Percentiles rank a stretch among this genome's conserved stretches.
phyloP scores from a whole-genome alignment of 2,329 filamentous ascomycete species.

The Ceratocystis huliohia region DNA sequence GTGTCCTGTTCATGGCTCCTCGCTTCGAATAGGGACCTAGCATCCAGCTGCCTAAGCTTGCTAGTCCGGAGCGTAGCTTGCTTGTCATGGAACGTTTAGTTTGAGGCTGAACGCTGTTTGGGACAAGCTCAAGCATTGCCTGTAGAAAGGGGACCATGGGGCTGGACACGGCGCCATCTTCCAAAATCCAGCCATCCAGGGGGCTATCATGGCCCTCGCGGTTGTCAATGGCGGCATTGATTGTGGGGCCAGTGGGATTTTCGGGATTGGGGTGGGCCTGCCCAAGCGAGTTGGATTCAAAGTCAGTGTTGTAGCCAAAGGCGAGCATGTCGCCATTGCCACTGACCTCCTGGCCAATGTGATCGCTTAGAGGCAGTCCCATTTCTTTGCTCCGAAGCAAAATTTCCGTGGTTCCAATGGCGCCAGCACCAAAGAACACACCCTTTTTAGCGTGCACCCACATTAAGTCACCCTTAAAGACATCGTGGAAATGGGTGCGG shows the following conservation, averaged over 20 bases:
- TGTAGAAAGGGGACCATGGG: constrained; percentile 45
- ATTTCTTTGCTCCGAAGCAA: constrained; percentile 46
- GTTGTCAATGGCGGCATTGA: constrained; percentile 50
- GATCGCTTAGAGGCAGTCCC: constrained; percentile 45
- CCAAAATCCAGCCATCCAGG: constrained; percentile 49
- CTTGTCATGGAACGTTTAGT: constrained; percentile 30
- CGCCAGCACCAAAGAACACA: constrained; percentile 53
- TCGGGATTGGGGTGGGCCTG: constrained; percentile 36
- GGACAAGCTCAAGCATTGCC: constrained; percentile 42
- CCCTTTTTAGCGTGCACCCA: constrained; percentile 54
- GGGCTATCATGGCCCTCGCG: constrained; percentile 39
- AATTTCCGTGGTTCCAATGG: constrained; percentile 54
- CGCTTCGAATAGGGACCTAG: constrained; percentile 44
- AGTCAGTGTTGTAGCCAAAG: constrained; percentile 52
- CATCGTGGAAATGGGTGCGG: constrained; percentile 41
- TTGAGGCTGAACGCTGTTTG: constrained; percentile 33
- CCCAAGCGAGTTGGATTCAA: constrained; percentile 45
- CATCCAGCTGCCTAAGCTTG: constrained; percentile 40
- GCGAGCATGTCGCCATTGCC: constrained; percentile 55
- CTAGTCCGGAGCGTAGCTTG: constrained; percentile 35
- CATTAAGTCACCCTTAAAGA: constrained; percentile 47
- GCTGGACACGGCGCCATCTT: constrained; percentile 49
- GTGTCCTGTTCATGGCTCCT: constrained; percentile 46
- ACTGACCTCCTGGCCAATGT: constrained; percentile 47
- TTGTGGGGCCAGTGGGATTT: constrained; percentile 47